Evolutionary conservation across 1,284 basidiomycete species (phyloP).

Genomic region (Trichosporon sp.): DNA sequence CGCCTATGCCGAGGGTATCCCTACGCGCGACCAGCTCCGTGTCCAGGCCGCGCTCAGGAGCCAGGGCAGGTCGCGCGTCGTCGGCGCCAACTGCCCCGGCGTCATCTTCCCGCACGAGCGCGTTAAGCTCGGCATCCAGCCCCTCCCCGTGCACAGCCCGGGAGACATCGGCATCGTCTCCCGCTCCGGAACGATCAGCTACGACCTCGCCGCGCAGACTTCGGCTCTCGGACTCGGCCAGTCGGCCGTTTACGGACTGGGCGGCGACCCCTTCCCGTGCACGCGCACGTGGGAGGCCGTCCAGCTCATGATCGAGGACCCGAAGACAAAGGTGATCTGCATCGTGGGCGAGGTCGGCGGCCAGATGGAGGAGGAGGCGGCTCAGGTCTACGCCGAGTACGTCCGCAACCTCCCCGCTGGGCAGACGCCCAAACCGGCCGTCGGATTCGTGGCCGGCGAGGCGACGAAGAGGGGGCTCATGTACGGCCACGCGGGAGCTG

Average conservation of each 20-base stretch:
- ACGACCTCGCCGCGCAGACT: conserved; percentile 92
- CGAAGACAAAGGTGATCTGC: conserved; percentile 83
- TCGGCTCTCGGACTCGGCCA: conserved; percentile 91
- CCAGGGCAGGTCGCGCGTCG: conserved; percentile 87
- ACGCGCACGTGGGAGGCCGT: conserved; percentile 71
- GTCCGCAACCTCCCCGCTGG: conserved; percentile 60
- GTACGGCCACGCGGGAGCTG: conserved; percentile 78
- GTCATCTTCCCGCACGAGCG: conserved; percentile 79
- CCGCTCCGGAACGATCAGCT: conserved; percentile 75
- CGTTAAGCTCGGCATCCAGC: conserved; percentile 98
- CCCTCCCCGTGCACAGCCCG: conserved; percentile 88
- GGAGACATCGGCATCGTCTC: conserved; percentile 90
- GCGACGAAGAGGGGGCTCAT: conserved; percentile 91
- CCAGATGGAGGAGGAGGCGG: conserved; percentile 91
- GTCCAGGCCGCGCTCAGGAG: conserved; percentile 86
- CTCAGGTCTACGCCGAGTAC: conserved; percentile 83
- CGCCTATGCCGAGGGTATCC: conserved; percentile 90
- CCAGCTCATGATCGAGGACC: conserved; percentile 85
- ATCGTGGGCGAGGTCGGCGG: conserved; percentile 96
- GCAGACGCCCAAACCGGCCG: conserved; percentile 76
- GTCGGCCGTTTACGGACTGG: conserved; percentile 89
- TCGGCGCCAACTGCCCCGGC: conserved; percentile 88
- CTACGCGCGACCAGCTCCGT: conserved; percentile 58
- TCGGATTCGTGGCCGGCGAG: conserved; percentile 91
- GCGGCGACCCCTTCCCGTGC: conserved; percentile 95